Base-by-base conservation (phyloP, 2,329 filamentous ascomycete genomes). In the Trichoderma semiorbis region DNA sequence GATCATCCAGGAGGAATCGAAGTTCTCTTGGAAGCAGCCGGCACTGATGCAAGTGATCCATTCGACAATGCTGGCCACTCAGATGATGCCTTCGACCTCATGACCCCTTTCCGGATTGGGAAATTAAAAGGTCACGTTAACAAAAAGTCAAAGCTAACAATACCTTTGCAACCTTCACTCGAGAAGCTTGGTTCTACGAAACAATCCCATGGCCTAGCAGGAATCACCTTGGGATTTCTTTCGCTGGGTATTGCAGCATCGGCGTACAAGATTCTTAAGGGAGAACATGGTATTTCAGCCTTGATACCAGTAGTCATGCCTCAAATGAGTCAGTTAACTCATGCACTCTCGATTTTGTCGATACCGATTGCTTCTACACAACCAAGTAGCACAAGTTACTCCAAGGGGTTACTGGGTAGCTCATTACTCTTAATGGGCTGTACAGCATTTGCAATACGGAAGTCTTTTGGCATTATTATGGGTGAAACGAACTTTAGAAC, bases 1-100 rank as follows among this genome's bases (percentile, higher is more conserved):
- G 88, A 91, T 72, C 89, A 91, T 73, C 89, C 89, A 68, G 93
- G 93, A 76, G 93, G 93, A 79, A 89, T 92, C 77, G 92, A 95
- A 78, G 89, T 95, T 72, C 85, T 96, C 57, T 85, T 93, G 72
- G 93, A 95, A 74, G 91, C 93, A 34, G 93, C 87, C 76, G 93
- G 93, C 72, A 90, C 90, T 76, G 92, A 96, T 81, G 90, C 91
- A 61, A 93, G 91, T 58, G 90, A 93, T 79, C 91, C 90, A 58
- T 96, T 95, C 78, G 93, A 96, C n/a, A 62, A 62, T 26, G 58
- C 58, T 36, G 58, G 58, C 21, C 58, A 62, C 34, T 62, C 34
- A 36, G 58, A 62, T 26, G 58, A 62, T 62, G 58, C 58, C 16
- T 62, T 62, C 34, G 58, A 62, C n/a, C 30, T 62, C 21, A 62